Evolutionary conservation across 768 basidiomycete species (phyloP).

Genomic region (Amanita rubescens): DNA sequence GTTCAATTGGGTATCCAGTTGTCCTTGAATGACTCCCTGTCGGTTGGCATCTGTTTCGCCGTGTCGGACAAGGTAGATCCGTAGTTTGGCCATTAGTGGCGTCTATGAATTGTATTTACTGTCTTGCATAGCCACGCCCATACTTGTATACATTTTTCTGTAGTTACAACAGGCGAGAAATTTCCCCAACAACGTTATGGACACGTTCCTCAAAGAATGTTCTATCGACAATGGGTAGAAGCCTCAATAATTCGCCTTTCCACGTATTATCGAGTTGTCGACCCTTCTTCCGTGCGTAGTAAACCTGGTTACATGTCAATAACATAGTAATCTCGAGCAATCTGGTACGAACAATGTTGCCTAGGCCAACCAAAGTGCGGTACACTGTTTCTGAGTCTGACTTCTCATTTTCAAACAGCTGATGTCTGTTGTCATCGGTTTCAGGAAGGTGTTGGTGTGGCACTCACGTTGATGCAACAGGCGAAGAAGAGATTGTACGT

Average conservation of each 20-base stretch:
- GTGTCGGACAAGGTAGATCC: conserved; percentile 65
- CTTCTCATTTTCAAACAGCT: conserved; percentile 44
- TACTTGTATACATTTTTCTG: conserved; percentile 13
- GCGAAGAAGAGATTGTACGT: conserved; percentile 35
- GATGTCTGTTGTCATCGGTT: not conserved
- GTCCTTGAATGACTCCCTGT: conserved; percentile 63
- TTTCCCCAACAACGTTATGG: conserved; percentile 40
- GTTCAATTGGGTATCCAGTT: conserved; percentile 63
- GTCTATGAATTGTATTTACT: not conserved
- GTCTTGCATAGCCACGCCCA: not conserved
- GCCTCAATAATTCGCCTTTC: conserved; percentile 31
- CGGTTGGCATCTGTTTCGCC: conserved; percentile 73
- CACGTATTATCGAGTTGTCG: conserved; percentile 31
- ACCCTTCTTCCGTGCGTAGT: conserved; percentile 34
- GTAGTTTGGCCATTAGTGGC: conserved; percentile 7
- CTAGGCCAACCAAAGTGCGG: conserved; percentile 63
- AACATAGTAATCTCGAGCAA: not conserved
- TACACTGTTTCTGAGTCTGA: conserved; percentile 65
- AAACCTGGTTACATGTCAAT: conserved; percentile 32
- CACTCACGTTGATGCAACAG: conserved; percentile 39
- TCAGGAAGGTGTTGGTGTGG: not conserved
- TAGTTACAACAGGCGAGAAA: conserved; percentile 33
- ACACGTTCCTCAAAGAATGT: conserved; percentile 55
- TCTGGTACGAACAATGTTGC: conserved; percentile 51
- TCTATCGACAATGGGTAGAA: conserved; percentile 31